phyloP scores from a whole-genome alignment of 164 flowering plant genomes.

The Piper longum region DNA sequence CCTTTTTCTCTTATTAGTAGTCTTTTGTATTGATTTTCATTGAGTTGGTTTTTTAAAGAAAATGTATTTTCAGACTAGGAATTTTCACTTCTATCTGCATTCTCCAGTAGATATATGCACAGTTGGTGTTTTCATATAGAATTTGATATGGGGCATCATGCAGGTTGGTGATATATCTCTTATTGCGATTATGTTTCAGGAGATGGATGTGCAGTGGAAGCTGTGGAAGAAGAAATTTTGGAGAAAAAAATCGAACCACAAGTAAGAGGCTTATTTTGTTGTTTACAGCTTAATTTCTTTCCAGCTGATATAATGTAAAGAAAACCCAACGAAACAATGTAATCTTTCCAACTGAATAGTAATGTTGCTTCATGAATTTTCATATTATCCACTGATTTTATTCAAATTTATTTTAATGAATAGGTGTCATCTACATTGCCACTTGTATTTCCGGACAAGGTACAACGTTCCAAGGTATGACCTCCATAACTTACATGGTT shows the following conservation, averaged over 20 bases:
- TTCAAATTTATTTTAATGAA: conserved; percentile 3
- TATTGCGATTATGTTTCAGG: conserved; percentile 10
- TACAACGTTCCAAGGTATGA: conserved; percentile 52
- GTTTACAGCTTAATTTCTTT: neutral
- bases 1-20: too few relatives aligned
- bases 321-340: too few relatives aligned
- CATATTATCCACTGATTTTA: neutral
- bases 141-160: too few relatives aligned
- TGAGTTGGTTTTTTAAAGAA: too few relatives aligned
- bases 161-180: too few relatives aligned
- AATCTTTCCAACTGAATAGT: neutral
- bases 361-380: neutral
- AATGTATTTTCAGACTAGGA: too few relatives aligned
- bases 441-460: conserved; percentile 61
- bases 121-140: too few relatives aligned
- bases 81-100: too few relatives aligned
- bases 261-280: conserved; percentile 23
- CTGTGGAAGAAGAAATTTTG: conserved; percentile 21
- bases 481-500: neutral
- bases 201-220: conserved; percentile 14
- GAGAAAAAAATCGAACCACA: conserved; percentile 27
- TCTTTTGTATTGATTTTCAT: too few relatives aligned
- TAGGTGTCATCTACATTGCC: conserved; percentile 60
- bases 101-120: too few relatives aligned
- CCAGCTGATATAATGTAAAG: neutral